Percentiles rank a stretch among this genome's conserved stretches.
These are phyloP conservation scores for Pseudopyricularia cyperi DNA, from an alignment of 2,329 filamentous ascomycete species.

Conservation along the genomic window DNA sequence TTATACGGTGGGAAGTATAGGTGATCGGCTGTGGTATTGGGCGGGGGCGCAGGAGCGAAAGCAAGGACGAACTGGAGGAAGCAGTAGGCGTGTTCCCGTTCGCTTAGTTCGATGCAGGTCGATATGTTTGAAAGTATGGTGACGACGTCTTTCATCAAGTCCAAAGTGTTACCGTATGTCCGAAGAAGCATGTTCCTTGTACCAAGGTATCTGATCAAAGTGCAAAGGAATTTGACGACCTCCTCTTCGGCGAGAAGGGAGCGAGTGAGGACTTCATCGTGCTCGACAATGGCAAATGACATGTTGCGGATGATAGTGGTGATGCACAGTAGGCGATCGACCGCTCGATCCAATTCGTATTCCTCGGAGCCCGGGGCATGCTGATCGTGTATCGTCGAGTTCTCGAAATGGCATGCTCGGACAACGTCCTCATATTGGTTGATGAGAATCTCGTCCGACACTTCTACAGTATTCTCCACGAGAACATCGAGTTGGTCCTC, in stretches of 20 bases:
- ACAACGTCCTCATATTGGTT: slow-evolving; percentile 79
- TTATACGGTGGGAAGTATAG: slow-evolving; percentile 74
- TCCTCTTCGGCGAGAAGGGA: slow-evolving; percentile 57
- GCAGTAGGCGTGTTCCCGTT: slow-evolving; percentile 75
- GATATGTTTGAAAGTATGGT: slow-evolving; percentile 83
- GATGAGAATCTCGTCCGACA: slow-evolving; percentile 76
- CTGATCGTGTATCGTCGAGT: slow-evolving; percentile 57
- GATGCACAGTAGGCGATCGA: slow-evolving; percentile 78
- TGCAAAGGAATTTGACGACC: slow-evolving; percentile 73
- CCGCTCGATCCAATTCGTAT: slow-evolving; percentile 75
- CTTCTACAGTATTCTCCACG: slow-evolving; percentile 71
- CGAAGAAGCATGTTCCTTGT: slow-evolving; percentile 79
- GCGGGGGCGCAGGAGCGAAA: slow-evolving; percentile 71
- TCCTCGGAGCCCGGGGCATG: slow-evolving; percentile 61
- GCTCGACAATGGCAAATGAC: slow-evolving; percentile 66
- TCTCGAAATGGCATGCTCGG: slow-evolving; percentile 64
- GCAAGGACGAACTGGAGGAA: slow-evolving; percentile 80
- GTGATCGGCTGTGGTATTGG: slow-evolving; percentile 39
- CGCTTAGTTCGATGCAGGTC: slow-evolving; percentile 65
- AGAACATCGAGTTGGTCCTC: slow-evolving; percentile 78
- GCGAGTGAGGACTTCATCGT: slow-evolving; percentile 25
- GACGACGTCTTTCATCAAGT: slow-evolving; percentile 94
- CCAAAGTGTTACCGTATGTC: slow-evolving; percentile 71
- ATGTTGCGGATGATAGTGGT: slow-evolving; percentile 88
- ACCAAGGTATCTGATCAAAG: slow-evolving; percentile 73